These are phyloP conservation scores for Eremothecium gossypii DNA, from an alignment of 1,139 yeast species.

Conservation along the genomic window DNA sequence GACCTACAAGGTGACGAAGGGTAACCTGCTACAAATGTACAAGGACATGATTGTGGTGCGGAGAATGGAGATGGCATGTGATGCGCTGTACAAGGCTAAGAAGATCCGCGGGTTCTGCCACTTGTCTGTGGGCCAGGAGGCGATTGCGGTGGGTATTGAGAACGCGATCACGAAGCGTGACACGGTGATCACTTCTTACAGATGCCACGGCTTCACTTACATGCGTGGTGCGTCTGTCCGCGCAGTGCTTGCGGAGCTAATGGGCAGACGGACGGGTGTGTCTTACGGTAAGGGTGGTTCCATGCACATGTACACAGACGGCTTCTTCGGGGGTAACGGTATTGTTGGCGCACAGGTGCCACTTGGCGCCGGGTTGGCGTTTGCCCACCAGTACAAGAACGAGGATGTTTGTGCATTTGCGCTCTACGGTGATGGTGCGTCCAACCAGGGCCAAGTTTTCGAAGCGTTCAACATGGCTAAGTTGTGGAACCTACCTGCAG, in stretches of 20 bases:
- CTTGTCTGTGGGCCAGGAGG: constrained; percentile 98
- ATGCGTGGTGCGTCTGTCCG: constrained; percentile 92
- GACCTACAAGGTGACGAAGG: constrained; percentile 69
- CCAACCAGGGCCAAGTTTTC: constrained; percentile 98
- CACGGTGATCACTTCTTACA: constrained; percentile 88
- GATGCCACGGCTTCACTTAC: constrained; percentile 98
- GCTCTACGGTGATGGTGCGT: constrained; percentile 97
- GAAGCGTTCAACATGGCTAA: constrained; percentile 98
- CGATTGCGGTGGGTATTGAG: constrained; percentile 97
- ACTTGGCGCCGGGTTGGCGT: constrained; percentile 93
- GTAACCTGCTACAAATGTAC: constrained; percentile 80
- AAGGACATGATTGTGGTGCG: constrained; percentile 90
- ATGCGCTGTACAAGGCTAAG: constrained; percentile 95
- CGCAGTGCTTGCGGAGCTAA: constrained; percentile 85
- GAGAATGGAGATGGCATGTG: constrained; percentile 99
- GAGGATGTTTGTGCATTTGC: constrained; percentile 78
- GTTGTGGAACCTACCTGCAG: constrained; percentile 91
- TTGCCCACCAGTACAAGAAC: constrained; percentile 89
- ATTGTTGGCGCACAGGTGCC: constrained; percentile 99
- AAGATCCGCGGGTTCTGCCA: constrained; percentile 98
- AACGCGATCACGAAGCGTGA: constrained; percentile 79
- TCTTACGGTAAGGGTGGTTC: constrained; percentile 98
- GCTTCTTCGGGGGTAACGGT: constrained; percentile 98
- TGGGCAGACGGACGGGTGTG: constrained; percentile 94
- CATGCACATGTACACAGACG: constrained; percentile 95